Evolutionary conservation across 208 protist genomes (phyloP), one percentile per base, ranked within the genome.

Genomic region (Trypanosoma mega): DNA sequence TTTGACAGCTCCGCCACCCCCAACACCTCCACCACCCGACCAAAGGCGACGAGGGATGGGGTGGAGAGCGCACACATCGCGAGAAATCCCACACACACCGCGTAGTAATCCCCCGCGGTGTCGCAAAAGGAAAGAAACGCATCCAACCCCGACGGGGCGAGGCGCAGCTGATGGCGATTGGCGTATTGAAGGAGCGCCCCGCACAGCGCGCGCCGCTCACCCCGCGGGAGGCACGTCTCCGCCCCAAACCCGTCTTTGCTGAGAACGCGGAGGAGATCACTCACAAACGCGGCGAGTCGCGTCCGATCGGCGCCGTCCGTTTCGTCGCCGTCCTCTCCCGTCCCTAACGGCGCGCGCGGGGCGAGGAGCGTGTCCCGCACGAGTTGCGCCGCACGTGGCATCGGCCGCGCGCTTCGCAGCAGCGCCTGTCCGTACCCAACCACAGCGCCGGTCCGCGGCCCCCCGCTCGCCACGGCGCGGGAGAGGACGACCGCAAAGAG

Each of bases 161-260:
- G 64, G 44, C 58, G 68, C 23, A 90, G 37, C 2, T 65, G 59
- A 18, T 63, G 46, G 0, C 82, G 75, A 53, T 80, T 81, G 21
- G 79, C 79, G 69, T 90, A 85, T 63, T 86, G 79, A 18, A 90
- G 61, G 48, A 91, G 80, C 26, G 89, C 87, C 24, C 82, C 68
- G 5, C 67, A 68, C 47, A 87, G 82, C 20, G 63, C 56, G 11
- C 89, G 44, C 20, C 74, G 54, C n/a, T 83, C 75, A 1, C 11
- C 56, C 6, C 16, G 29, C 11, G 56, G 46, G 33, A 71, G 20
- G n/a, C n/a, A n/a, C n/a, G n/a, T n/a, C n/a, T n/a, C n/a, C n/a
- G n/a, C n/a, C n/a, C n/a, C n/a, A n/a, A n/a, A n/a, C n/a, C 20
- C 68, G 3, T 64, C 41, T 4, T 44, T 11, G 55, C 82, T 82